A percentile compares a stretch with the other conserved stretches of the same genome.
phyloP scores from a whole-genome alignment of 108 stramenopile species.

The Fragilaria crotonensis region DNA sequence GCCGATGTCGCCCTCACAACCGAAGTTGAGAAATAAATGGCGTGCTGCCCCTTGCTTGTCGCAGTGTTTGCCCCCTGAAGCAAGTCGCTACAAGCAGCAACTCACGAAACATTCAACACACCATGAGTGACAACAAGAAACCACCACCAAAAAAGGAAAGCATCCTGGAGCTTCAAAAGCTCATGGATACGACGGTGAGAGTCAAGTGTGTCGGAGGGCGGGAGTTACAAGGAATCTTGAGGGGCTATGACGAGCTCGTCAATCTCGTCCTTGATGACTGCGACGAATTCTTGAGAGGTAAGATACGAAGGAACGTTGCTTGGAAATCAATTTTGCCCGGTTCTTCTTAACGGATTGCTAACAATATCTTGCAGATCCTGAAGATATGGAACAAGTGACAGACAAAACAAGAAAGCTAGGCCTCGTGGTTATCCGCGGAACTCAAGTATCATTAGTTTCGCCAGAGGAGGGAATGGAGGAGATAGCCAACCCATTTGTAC shows the following conservation, averaged over 20 bases:
- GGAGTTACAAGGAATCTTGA: constrained; percentile 62
- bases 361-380: constrained; percentile 58
- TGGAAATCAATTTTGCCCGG: neutral
- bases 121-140: constrained; percentile 1
- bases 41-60: too few relatives aligned
- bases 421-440: constrained; percentile 75
- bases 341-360: too few relatives aligned
- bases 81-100: too few relatives aligned
- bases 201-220: constrained; percentile 82
- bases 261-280: constrained; percentile 85
- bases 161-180: constrained; percentile 73
- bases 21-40: too few relatives aligned
- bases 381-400: constrained; percentile 57
- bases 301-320: too few relatives aligned
- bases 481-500: constrained; percentile 83
- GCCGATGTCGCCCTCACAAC: too few relatives aligned
- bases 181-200: constrained; percentile 67
- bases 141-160: constrained; percentile 62
- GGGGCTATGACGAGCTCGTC: constrained; percentile 82
- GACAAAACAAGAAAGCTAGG: constrained; percentile 65
- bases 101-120: too few relatives aligned
- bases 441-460: constrained; percentile 79
- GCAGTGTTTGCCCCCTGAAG: too few relatives aligned
- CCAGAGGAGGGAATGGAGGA: constrained; percentile 84
- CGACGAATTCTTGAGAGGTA: constrained; percentile 77